phyloP scores from a whole-genome alignment of 176 grass and related monocot species.

The Lolium multiflorum region DNA sequence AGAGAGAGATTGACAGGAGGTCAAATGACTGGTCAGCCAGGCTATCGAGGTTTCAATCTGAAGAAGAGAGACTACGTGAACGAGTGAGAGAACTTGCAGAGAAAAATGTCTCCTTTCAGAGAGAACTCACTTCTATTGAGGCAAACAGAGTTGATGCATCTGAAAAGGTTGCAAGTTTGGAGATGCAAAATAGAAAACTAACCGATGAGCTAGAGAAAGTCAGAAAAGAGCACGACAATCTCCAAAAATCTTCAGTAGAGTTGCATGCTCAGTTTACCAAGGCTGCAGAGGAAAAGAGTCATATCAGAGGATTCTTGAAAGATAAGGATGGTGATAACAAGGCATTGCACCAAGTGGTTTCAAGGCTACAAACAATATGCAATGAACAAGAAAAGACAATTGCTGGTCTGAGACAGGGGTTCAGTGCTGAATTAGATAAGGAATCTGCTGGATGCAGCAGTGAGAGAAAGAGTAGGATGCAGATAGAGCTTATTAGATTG shows the following conservation, averaged over 20 bases:
- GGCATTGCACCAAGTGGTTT: conserved; percentile 68
- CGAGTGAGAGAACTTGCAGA: conserved; percentile 92
- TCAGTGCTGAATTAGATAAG: conserved; percentile 55
- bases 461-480: conserved; percentile 53
- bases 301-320: conserved; percentile 62
- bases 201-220: conserved; percentile 55
- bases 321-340: conserved; percentile 77
- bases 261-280: conserved; percentile 59
- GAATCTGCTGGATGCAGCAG: conserved; percentile 30
- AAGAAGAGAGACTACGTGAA: conserved; percentile 89
- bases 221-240: conserved; percentile 53
- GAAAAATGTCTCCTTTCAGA: conserved; percentile 92
- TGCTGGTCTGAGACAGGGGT: conserved; percentile 64
- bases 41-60: conserved; percentile 68
- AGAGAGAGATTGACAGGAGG: conserved; percentile 77
- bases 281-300: conserved; percentile 59
- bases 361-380: conserved; percentile 70
- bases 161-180: conserved; percentile 44
- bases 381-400: conserved; percentile 87
- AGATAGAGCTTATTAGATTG: conserved; percentile 73
- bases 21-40: conserved; percentile 73
- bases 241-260: conserved; percentile 58
- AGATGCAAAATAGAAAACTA: conserved; percentile 57
- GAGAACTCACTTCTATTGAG: conserved; percentile 81
- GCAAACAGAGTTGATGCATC: conserved; percentile 51